phyloP scores from a whole-genome alignment of 495 filamentous ascomycete species.

The Pyronema domesticum region DNA sequence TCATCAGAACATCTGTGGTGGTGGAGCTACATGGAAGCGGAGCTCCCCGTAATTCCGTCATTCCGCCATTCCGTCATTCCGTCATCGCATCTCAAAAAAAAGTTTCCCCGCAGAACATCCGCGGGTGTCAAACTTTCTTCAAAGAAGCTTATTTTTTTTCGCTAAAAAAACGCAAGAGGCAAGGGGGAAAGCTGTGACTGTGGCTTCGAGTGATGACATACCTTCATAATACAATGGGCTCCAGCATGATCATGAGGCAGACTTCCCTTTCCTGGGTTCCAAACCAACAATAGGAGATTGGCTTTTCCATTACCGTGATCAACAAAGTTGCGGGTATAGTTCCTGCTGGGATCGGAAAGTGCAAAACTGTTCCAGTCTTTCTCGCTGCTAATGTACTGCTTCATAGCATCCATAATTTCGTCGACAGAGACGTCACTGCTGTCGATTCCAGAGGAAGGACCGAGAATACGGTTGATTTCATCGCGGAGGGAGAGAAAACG shows the following conservation, averaged over 20 bases:
- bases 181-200: background rate
- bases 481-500: conserved; percentile 55
- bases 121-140: no score
- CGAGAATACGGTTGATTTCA: conserved; percentile 51
- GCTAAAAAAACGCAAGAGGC: background rate
- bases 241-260: conserved; percentile 73
- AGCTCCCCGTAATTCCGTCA: no score
- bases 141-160: background rate
- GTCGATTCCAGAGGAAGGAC: conserved; percentile 59
- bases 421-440: conserved; percentile 60
- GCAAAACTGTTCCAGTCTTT: conserved; percentile 58
- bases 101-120: no score
- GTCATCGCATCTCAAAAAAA: background rate
- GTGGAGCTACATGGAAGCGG: no score
- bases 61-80: no score
- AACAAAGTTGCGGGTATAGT: conserved; percentile 77
- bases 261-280: conserved; percentile 68
- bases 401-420: conserved; percentile 50
- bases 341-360: conserved; percentile 41
- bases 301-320: conserved; percentile 82
- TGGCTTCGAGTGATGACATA: conserved; percentile 22
- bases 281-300: conserved; percentile 81
- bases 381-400: conserved; percentile 45
- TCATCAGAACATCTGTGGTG: background rate
- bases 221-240: conserved; percentile 58